Evolutionary conservation across 345 rosid species (phyloP).

Genomic region (Anastatica hierochuntica): DNA sequence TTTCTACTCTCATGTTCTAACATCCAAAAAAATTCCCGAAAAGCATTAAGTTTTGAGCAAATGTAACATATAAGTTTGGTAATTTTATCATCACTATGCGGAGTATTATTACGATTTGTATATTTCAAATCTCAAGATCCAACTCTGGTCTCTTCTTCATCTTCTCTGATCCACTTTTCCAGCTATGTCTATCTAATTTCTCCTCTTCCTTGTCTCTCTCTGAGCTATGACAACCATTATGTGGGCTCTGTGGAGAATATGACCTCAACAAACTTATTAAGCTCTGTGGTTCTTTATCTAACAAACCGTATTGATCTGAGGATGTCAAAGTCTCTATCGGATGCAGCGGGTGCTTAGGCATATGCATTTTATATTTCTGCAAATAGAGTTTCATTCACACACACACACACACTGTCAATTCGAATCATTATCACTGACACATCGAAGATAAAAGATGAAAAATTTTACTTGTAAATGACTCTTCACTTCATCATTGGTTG

Average conservation of each 20-base stretch:
- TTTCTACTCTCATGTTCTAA: slow-evolving; percentile 21
- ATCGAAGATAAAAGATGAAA: not conserved
- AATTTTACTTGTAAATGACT: slow-evolving; percentile 72
- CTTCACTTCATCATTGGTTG: slow-evolving; percentile 87
- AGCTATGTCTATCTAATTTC: slow-evolving; percentile 45
- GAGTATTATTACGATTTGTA: too few relatives aligned
- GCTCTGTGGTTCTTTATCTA: slow-evolving; percentile 28
- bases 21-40: slow-evolving; percentile 21
- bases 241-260: slow-evolving; percentile 55
- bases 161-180: slow-evolving; percentile 23
- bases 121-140: not conserved
- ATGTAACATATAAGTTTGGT: not conserved
- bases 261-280: slow-evolving; percentile 32
- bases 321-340: slow-evolving; percentile 26
- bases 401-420: not conserved
- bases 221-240: slow-evolving; percentile 36
- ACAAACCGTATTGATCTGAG: slow-evolving; percentile 20
- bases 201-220: slow-evolving; percentile 38
- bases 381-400: not conserved
- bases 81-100: too few relatives aligned
- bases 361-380: slow-evolving; percentile 79
- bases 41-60: not conserved
- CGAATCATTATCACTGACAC: not conserved
- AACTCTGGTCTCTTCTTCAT: not conserved
- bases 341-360: slow-evolving; percentile 39